Evolutionary conservation across 257 asterid species (phyloP).

Genomic region (Marsdenia floribunda): DNA sequence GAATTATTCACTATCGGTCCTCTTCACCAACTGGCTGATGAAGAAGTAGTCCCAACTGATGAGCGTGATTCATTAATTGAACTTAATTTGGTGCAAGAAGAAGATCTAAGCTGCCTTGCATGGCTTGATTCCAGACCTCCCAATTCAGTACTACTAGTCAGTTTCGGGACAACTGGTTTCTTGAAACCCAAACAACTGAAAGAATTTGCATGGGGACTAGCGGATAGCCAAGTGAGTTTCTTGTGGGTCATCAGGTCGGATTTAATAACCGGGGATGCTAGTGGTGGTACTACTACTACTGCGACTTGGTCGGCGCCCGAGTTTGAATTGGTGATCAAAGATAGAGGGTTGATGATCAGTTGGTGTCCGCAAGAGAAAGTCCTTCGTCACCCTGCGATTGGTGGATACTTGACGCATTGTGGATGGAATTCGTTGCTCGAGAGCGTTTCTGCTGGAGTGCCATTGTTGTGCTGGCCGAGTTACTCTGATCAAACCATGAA

Average conservation of each 20-base stretch:
- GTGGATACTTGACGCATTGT: conserved; percentile 26
- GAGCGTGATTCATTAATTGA: conserved; percentile 2
- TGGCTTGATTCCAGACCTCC: conserved; percentile 20
- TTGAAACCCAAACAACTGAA: conserved; percentile 9
- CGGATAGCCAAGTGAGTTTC: conserved; percentile 17
- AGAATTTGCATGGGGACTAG: conserved; percentile 37
- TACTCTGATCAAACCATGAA: conserved; percentile 24
- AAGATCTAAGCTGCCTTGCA: conserved; percentile 14
- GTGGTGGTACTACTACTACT: not conserved
- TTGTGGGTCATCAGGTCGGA: conserved; percentile 30
- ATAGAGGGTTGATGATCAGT: conserved; percentile 9
- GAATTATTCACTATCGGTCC: conserved; percentile 16
- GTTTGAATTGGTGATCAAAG: conserved; percentile 12
- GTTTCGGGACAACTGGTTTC: conserved; percentile 22
- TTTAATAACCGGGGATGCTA: not conserved
- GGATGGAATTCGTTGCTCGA: conserved; percentile 30
- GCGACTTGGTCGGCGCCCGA: conserved; percentile 9
- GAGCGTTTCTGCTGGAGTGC: conserved; percentile 26
- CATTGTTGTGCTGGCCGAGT: conserved; percentile 30
- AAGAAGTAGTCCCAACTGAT: not conserved
- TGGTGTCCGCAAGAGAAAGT: conserved; percentile 38
- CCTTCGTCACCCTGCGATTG: conserved; percentile 22
- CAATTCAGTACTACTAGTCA: conserved; percentile 24
- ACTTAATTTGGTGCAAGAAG: conserved; percentile 20
- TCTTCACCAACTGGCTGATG: conserved; percentile 9